These are phyloP conservation scores for Neonothopanus nambi DNA, from an alignment of 1,284 basidiomycete genomes.

Conservation along the genomic window DNA sequence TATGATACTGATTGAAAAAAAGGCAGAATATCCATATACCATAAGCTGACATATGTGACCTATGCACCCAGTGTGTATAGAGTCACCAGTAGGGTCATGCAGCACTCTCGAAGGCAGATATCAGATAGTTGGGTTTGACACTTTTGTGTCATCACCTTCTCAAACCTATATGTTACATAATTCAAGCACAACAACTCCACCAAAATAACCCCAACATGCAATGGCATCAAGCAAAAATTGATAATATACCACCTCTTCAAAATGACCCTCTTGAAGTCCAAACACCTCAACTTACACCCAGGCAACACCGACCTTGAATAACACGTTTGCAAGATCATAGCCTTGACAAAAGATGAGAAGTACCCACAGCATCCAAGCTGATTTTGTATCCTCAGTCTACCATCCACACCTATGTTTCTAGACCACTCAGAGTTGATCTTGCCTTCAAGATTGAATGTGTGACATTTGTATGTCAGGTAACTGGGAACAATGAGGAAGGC, in stretches of 20 bases:
- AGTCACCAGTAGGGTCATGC: conserved; percentile 80
- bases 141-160: conserved; percentile 75
- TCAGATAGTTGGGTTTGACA: conserved; percentile 83
- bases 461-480: conserved; percentile 68
- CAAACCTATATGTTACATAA: conserved; percentile 75
- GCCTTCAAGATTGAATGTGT: conserved; percentile 70
- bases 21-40: conserved; percentile 76
- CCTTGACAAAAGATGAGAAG: conserved; percentile 68
- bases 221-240: conserved; percentile 56
- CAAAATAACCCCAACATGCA: conserved; percentile 57
- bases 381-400: conserved; percentile 63
- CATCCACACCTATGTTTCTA: conserved; percentile 48
- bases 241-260: conserved; percentile 58
- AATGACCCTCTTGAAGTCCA: conserved; percentile 52
- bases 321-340: conserved; percentile 62
- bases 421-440: conserved; percentile 75
- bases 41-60: conserved; percentile 77
- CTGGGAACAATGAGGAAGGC: conserved; percentile 64
- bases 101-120: conserved; percentile 83
- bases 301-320: conserved; percentile 62
- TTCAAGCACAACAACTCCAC: conserved; percentile 63
- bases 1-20: neutral
- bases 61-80: conserved; percentile 82
- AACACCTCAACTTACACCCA: conserved; percentile 62
- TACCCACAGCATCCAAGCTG: conserved; percentile 70